phyloP scores from a whole-genome alignment of 2,329 filamentous ascomycete species.

The Penicillium sp. region DNA sequence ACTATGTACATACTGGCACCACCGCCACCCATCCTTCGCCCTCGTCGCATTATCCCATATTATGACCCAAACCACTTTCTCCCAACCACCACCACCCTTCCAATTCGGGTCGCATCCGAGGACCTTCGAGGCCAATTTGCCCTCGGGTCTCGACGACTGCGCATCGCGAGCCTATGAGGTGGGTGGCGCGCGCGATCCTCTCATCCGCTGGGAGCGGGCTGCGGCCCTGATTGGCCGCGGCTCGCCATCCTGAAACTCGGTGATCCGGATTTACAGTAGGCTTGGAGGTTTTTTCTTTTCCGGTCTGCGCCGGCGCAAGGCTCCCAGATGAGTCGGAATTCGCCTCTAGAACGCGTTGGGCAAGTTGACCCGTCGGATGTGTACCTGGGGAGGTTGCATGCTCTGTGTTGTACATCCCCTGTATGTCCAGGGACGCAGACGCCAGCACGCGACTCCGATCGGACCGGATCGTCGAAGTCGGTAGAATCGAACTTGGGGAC shows the following conservation, averaged over 20 bases:
- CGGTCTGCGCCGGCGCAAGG: slow-evolving; percentile 21
- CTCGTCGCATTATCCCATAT: background rate
- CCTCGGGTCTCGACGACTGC: slow-evolving; percentile 10
- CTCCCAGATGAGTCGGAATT: slow-evolving; percentile 7
- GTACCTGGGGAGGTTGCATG: too few relatives aligned
- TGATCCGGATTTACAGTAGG: slow-evolving; percentile 29
- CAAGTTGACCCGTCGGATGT: slow-evolving; percentile 3
- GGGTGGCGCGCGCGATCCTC: slow-evolving; percentile 28
- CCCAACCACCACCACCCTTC: too few relatives aligned
- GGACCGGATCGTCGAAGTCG: too few relatives aligned
- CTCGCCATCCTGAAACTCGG: slow-evolving; percentile 27
- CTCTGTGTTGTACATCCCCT: too few relatives aligned
- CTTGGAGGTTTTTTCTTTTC: slow-evolving; percentile 18
- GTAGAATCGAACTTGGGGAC: too few relatives aligned
- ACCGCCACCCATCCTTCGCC: background rate
- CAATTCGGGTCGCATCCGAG: slow-evolving; percentile 12
- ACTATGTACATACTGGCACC: background rate
- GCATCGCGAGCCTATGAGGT: slow-evolving; percentile 27
- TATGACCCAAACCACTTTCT: too few relatives aligned
- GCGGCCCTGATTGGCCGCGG: slow-evolving; percentile 23
- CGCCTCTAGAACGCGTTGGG: slow-evolving; percentile 2
- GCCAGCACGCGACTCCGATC: too few relatives aligned
- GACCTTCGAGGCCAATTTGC: slow-evolving; percentile 17
- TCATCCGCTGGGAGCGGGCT: slow-evolving; percentile 15
- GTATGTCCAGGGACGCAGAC: too few relatives aligned